Evolutionary conservation across 129 eudicot species (phyloP), one percentile per base, ranked within the genome.

Genomic region (Solidago caesia): DNA sequence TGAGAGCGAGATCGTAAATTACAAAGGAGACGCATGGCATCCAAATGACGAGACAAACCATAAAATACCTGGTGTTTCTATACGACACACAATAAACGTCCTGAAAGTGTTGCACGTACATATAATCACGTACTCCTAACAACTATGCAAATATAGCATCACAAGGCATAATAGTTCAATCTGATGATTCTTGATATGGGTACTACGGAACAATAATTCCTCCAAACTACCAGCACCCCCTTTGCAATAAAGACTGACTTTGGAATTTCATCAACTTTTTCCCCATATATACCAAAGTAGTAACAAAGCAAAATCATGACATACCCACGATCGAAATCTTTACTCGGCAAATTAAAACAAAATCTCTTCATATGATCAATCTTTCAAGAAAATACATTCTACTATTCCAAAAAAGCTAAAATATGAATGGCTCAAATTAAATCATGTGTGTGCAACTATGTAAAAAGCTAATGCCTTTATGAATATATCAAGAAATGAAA

Each of bases 171-270:
- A 0, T 15, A 7, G 44, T 7, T 43, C 12, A 65, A 70, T 64
- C 25, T 41, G 41, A 64, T 64, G 47, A 41, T 64, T 64, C 33
- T 45, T 64, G 68, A 39, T 39, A 29, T 21, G 33, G 68, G 39
- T 0, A 21, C 21, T 45, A 27, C 67, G 27, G 49, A 47, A 70
- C 74, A 70, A 70, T 70, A 39, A 67, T 67, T 44, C 71, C 71
- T 67, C 56, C 33, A 67, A 43, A 66, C 63, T 13, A 57, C 33
- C 25, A 56, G 15, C 63, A 57, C 63, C 63, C 25, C 25, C 15
- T 57, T 57, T 57, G 63, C 63, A 16, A 58, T 58, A 58, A n/a
- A 58, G 64, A 53, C 59, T 53, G 14, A 53, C 2, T 53, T 53
- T 53, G 25, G 21, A 11, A 4, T 53, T 53, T 53, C 21, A 14